Percentiles rank a stretch among this genome's conserved stretches.
phyloP scores from a whole-genome alignment of 2,329 filamentous ascomycete genomes.

The Botryotinia globosa region DNA sequence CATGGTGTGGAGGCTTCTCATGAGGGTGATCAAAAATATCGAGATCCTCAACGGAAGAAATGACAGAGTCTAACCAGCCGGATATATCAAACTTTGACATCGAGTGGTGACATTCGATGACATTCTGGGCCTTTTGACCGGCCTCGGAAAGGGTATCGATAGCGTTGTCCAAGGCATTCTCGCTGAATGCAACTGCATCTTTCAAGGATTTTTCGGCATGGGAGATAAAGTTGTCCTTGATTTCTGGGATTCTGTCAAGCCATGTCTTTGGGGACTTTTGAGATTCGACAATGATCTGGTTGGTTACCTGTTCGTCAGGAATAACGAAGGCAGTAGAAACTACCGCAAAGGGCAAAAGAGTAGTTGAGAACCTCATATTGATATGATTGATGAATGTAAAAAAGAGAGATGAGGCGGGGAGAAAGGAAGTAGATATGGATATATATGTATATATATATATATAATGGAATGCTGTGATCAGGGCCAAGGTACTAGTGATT shows the following conservation, averaged over 20 bases:
- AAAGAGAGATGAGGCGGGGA: conserved; percentile 8
- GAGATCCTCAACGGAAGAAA: conserved; percentile 39
- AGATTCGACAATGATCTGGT: conserved; percentile 42
- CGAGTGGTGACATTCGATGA: conserved; percentile 36
- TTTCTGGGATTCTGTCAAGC: conserved; percentile 39
- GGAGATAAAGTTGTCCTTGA: conserved; percentile 35
- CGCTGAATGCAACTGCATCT: conserved; percentile 29
- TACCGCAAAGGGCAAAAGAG: conserved; percentile 49
- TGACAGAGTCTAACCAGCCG: conserved; percentile 38
- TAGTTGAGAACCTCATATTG: conserved; percentile 42
- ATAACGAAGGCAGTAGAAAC: conserved; percentile 52
- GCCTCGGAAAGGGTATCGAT: conserved; percentile 30
- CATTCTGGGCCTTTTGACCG: conserved; percentile 26
- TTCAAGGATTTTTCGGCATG: conserved; percentile 34
- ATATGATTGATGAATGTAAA: conserved; percentile 16
- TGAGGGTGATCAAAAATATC: conserved; percentile 32
- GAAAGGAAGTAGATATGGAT: not conserved
- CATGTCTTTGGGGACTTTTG: conserved; percentile 36
- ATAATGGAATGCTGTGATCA: conserved; percentile 10
- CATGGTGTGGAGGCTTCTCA: conserved; percentile 25
- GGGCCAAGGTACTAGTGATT: conserved; percentile 1
- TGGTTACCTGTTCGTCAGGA: conserved; percentile 49
- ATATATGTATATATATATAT: conserved; percentile 9
- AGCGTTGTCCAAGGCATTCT: conserved; percentile 38
- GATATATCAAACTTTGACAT: conserved; percentile 38